Evolutionary conservation across 2,329 filamentous ascomycete species (phyloP).

Genomic region (Scedosporium aurantiacum): DNA sequence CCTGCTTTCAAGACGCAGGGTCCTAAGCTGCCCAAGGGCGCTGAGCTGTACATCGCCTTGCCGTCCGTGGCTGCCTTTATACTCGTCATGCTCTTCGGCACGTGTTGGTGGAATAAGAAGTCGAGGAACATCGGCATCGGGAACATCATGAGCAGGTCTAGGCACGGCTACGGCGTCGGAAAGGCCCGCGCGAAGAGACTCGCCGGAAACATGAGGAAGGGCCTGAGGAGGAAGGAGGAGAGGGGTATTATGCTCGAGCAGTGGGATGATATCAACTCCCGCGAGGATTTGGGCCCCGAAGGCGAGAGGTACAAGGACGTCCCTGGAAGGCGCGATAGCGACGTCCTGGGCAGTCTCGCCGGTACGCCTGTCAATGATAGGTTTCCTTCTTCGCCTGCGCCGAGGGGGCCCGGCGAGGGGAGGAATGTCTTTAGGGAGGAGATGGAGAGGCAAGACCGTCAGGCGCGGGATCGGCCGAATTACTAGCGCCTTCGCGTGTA

Average conservation of each 20-base stretch:
- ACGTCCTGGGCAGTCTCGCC: conserved; percentile 21
- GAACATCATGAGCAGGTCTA: conserved; percentile 37
- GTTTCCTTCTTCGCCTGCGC: conserved; percentile 17
- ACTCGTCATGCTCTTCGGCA: conserved; percentile 36
- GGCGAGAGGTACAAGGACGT: not conserved
- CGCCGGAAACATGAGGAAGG: conserved; percentile 9
- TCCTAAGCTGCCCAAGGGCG: conserved; percentile 21
- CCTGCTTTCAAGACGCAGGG: conserved; percentile 20
- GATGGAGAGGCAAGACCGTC: conserved; percentile 33
- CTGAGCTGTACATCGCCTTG: conserved; percentile 40
- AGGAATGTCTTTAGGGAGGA: conserved; percentile 39
- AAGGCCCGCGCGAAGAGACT: conserved; percentile 25
- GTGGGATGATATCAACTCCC: not conserved
- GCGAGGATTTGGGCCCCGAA: not conserved
- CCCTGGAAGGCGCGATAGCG: conserved; percentile 25
- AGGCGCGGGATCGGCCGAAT: conserved; percentile 20
- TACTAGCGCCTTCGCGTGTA: not conserved
- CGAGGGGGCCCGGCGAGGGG: not conserved
- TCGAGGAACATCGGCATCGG: conserved; percentile 38
- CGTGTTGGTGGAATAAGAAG: conserved; percentile 45
- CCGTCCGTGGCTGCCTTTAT: conserved; percentile 38
- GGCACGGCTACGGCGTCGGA: conserved; percentile 33
- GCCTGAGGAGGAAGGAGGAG: conserved; percentile 3
- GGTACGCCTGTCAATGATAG: conserved; percentile 33
- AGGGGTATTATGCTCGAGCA: conserved; percentile 10